phyloP scores from a whole-genome alignment of 2,329 filamentous ascomycete genomes.

The Clathrospora elynae region DNA sequence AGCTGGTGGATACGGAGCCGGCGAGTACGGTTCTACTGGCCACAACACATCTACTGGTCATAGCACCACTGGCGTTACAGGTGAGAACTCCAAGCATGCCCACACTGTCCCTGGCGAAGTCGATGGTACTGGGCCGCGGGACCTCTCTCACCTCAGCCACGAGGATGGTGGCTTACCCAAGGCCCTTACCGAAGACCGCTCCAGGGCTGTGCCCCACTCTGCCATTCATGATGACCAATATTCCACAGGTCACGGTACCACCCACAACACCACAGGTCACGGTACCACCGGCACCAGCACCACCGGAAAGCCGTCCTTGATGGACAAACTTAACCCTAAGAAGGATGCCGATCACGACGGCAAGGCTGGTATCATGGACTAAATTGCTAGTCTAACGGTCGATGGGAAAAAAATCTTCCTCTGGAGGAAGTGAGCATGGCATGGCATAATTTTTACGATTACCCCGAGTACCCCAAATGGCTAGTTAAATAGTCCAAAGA shows the following conservation, averaged over 20 bases:
- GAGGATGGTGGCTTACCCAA: conserved; percentile 13
- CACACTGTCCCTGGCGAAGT: conserved; percentile 2
- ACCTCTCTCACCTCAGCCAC: conserved; percentile 10
- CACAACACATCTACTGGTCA: conserved; percentile 11
- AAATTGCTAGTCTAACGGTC: conserved; percentile 22
- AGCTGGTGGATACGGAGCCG: conserved; percentile 23
- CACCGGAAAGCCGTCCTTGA: conserved; percentile 51
- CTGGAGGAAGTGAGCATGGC: no score
- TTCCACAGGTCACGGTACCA: background rate
- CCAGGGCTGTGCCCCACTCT: conserved; percentile 12
- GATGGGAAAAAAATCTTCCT: no score
- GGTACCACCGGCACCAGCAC: conserved; percentile 2
- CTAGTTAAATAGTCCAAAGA: no score
- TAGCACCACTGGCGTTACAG: conserved; percentile 11
- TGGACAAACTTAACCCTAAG: conserved; percentile 60
- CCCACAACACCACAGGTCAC: conserved; percentile 1
- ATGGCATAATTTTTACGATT: no score
- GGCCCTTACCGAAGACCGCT: conserved; percentile 12
- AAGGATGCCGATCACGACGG: conserved; percentile 60
- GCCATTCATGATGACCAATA: conserved; percentile 4
- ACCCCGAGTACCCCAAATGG: no score
- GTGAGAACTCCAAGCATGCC: conserved; percentile 10
- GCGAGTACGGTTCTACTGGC: conserved; percentile 17
- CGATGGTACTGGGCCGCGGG: background rate
- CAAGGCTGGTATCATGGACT: conserved; percentile 60